phyloP scores from a whole-genome alignment of 2,329 filamentous ascomycete genomes.

The Arthrobotrys sphaeroides region DNA sequence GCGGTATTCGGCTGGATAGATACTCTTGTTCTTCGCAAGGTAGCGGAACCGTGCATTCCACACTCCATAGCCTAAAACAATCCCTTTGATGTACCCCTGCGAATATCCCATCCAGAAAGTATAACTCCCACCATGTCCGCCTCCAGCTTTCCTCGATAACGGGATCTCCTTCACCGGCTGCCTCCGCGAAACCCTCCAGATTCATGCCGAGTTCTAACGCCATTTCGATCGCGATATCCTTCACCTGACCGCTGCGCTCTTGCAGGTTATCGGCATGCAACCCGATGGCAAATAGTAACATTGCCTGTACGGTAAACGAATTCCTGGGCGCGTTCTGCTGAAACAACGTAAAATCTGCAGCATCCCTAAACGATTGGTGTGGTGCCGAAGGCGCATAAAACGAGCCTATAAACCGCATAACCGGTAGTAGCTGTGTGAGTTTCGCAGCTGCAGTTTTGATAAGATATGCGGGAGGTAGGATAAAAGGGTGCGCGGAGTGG shows the following conservation, averaged over 20 bases:
- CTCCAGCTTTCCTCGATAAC: slow-evolving; percentile 84
- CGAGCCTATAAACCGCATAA: slow-evolving; percentile 60
- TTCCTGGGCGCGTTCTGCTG: slow-evolving; percentile 65
- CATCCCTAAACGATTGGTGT: slow-evolving; percentile 67
- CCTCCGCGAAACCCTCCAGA: slow-evolving; percentile 71
- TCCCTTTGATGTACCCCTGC: slow-evolving; percentile 79
- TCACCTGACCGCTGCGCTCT: slow-evolving; percentile 72
- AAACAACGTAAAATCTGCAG: slow-evolving; percentile 67
- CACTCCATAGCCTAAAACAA: slow-evolving; percentile 74
- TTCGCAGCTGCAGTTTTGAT: slow-evolving; percentile 55
- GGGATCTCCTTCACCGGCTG: slow-evolving; percentile 71
- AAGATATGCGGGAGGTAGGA: slow-evolving; percentile 56
- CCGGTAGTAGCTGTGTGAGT: slow-evolving; percentile 60
- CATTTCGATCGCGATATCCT: slow-evolving; percentile 74
- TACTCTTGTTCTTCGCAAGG: slow-evolving; percentile 86
- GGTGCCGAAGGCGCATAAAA: slow-evolving; percentile 60
- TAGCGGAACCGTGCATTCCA: slow-evolving; percentile 74
- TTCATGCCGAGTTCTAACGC: slow-evolving; percentile 82
- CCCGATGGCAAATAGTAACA: slow-evolving; percentile 78
- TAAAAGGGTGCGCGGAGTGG: slow-evolving; percentile 57
- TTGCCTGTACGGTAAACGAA: slow-evolving; percentile 77
- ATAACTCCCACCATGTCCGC: slow-evolving; percentile 89
- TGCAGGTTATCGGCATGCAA: slow-evolving; percentile 80
- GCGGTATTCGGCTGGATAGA: slow-evolving; percentile 67
- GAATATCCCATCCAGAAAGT: slow-evolving; percentile 83